These are phyloP conservation scores for Parascedosporium putredinis DNA, from an alignment of 2,329 filamentous ascomycete genomes.

Conservation along the genomic window DNA sequence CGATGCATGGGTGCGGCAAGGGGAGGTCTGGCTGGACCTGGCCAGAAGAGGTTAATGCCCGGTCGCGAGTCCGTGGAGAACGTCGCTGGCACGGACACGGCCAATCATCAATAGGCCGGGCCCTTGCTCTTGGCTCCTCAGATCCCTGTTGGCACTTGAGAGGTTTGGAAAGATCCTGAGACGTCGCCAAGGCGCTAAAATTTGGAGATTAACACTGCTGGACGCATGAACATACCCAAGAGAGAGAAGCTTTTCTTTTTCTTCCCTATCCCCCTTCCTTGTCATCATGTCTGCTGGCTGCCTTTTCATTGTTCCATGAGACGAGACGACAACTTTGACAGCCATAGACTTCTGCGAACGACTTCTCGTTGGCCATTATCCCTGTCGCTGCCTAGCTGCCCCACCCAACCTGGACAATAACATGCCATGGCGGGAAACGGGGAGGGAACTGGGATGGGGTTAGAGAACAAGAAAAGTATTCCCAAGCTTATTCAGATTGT, in stretches of 20 bases:
- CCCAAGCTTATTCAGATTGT: too few species aligned
- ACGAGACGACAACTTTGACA: slow-evolving; percentile 1
- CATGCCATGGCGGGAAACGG: too few species aligned
- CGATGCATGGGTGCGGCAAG: neutral
- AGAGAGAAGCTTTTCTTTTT: neutral
- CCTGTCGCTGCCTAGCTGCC: too few species aligned
- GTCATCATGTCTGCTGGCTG: too few species aligned
- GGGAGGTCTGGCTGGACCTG: neutral
- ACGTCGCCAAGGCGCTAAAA: slow-evolving; percentile 1
- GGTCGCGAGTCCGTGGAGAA: neutral
- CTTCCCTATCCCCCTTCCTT: too few species aligned
- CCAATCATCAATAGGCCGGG: neutral
- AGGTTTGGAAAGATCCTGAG: slow-evolving; percentile 1
- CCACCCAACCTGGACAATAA: too few species aligned
- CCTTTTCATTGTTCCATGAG: neutral
- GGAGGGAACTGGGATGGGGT: too few species aligned
- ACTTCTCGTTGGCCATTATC: neutral
- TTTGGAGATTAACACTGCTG: neutral
- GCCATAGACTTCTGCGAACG: neutral
- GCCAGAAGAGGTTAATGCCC: neutral
- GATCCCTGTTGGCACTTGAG: neutral
- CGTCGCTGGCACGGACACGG: neutral
- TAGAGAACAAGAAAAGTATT: too few species aligned
- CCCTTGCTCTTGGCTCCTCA: neutral
- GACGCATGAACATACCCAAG: neutral